Base-by-base conservation (phyloP, 805 yeast genomes). In the Yamadazyma tumulicola region DNA sequence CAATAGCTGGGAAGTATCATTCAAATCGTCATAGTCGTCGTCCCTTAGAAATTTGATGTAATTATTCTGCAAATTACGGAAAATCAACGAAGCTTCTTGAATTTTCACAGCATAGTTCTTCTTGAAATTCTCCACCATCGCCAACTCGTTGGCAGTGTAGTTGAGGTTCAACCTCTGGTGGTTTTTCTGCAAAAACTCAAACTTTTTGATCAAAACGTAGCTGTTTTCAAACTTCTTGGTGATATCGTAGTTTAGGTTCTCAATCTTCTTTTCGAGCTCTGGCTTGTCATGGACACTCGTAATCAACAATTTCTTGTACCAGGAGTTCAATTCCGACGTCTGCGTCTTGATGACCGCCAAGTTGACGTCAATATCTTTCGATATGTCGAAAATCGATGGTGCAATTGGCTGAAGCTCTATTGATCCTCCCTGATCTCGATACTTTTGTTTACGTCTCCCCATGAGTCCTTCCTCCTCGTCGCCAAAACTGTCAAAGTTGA, bases 261-360 rank as follows among this genome's bases (percentile, higher is more conserved):
- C 96, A 40, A 93, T 87, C 52, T 77, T 77, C 32, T 72, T 72
- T 45, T 89, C 96, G 45, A 86, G 83, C 21, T 67, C 67, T 11
- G 79, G 72, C 41, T 87, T 78, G 57, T 93, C 97, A 47, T 76
- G 81, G 54, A 87, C 85, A 14, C 93, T 93, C 2, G 97, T 96
- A 22, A 93, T 72, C 10, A 91, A 69, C 47, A 88, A 81, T 59
- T 81, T 84, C 55, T 83, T 81, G 56, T 93, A 93, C 22, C 87
- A 59, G 26, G 73, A 72, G 32, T 79, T 79, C 48, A 91, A 69
- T 46, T 74, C 75, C 33, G 70, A 74, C 45, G 85, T 72, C 41
- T 77, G 69, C 17, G 51, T 51, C 29, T 72, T 74, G 24, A 86
- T 77, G 18, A 68, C 65, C 1, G 46, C 55, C 29, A 89, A 58